Conservation (phyloP, 2,329 filamentous ascomycete genomes). For the Fusarium sp. region DNA sequence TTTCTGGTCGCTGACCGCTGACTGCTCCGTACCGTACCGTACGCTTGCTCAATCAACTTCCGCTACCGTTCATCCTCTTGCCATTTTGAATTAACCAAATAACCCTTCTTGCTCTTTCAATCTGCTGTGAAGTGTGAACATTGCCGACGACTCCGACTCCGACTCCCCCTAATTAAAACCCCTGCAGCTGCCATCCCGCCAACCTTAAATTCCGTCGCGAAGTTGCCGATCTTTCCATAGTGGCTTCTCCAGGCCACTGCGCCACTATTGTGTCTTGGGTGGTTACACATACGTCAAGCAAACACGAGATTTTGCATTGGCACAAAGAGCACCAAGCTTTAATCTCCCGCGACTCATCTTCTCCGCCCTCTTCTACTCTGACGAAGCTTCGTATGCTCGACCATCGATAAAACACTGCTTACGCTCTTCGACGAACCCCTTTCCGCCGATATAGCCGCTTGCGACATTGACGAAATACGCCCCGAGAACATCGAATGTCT, state of each 20-base stretch:
- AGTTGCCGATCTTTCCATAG: slow-evolving; percentile 32
- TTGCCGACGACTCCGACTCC: neutral
- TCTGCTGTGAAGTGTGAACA: slow-evolving; percentile 4
- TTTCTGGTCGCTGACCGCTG: slow-evolving; percentile 10
- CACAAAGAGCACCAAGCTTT: slow-evolving; percentile 39
- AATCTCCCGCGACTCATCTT: slow-evolving; percentile 21
- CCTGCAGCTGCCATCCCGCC: slow-evolving; percentile 41
- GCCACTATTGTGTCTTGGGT: slow-evolving; percentile 36
- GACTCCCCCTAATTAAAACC: slow-evolving; percentile 21
- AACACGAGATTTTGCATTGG: slow-evolving; percentile 45
- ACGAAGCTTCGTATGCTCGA: neutral
- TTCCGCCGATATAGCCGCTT: slow-evolving; percentile 18
- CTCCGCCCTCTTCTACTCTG: slow-evolving; percentile 1
- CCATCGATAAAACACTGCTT: neutral
- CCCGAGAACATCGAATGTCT: slow-evolving; percentile 34
- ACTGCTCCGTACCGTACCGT: too few relatives aligned
- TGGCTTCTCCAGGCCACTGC: slow-evolving; percentile 33
- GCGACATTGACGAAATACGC: slow-evolving; percentile 28
- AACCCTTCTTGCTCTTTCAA: neutral
- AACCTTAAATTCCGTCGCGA: slow-evolving; percentile 38
- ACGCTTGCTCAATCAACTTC: neutral
- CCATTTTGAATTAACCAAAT: neutral
- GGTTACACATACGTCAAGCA: slow-evolving; percentile 42
- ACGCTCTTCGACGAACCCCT: slow-evolving; percentile 14
- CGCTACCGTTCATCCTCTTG: neutral